Evolutionary conservation across 1,284 basidiomycete genomes (phyloP), one percentile per base, ranked within the genome.

Genomic region (Cutaneotrichosporon sp.): DNA sequence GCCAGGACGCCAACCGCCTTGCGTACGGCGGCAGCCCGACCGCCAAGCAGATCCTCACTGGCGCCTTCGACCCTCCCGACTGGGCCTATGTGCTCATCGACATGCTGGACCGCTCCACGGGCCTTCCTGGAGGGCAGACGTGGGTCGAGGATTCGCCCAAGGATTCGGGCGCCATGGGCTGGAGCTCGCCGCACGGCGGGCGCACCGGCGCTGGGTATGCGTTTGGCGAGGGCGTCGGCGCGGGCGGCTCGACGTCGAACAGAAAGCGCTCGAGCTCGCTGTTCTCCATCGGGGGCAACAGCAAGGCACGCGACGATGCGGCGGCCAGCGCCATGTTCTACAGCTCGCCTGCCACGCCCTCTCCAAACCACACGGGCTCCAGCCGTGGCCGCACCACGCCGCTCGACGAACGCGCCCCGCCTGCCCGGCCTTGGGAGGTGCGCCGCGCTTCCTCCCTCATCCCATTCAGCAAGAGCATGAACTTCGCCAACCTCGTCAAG

Each of bases 1-100:
- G 97, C 27, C 89, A 92, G 74, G 97, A 99, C 75, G 91, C 91
- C 9, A 94, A 95, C 74, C 82, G 86, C 2, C 82, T 88, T 52
- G 91, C 92, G 4, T 95, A 95, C 74, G 83, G 85, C 34, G 84
- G 86, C 4, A 84, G 87, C 60, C 89, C 92, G 11, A 87, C 88
- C 0, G 87, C 84, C 1, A 89, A 89, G 76, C 84, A 88, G 73
- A 85, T 97, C 24, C 86, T 97, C 16, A 88, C 86, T 50, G 94
- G 94, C 11, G 76, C 79, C 6, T 81, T 95, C 49, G 84, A 87
- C 20, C 84, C 86, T 2, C 93, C 92, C 0, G 80, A 85, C 3
- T 97, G 91, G 90, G 88, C 92, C 1, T 78, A 83, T 45, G 75
- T 83, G 2, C 83, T 97, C 38, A 87, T 91, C 64, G 84, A 85